Conservation (phyloP, 1,284 basidiomycete species). For the Ustilago cynodontis region DNA sequence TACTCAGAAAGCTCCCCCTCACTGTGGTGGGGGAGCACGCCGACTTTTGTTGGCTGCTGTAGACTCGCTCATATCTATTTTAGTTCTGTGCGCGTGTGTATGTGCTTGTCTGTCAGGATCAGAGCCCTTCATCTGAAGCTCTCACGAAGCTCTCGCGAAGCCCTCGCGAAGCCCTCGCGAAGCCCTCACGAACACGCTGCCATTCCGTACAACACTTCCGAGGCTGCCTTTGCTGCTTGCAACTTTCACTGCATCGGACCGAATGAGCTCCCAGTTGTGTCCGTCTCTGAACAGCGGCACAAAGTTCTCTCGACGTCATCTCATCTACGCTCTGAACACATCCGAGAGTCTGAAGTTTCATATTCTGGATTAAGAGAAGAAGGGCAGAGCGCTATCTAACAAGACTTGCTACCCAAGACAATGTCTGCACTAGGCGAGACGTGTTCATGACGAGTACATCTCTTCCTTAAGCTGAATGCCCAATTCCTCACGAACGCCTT, state of each 20-base stretch:
- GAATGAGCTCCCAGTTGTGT: not conserved
- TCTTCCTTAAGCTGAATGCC: slow-evolving; percentile 67
- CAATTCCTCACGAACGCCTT: slow-evolving; percentile 64
- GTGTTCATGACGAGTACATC: slow-evolving; percentile 54
- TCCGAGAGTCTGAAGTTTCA: not conserved
- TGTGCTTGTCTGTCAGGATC: not conserved
- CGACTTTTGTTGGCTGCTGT: not conserved
- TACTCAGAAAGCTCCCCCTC: not conserved
- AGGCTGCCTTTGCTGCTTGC: not conserved
- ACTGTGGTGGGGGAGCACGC: not conserved
- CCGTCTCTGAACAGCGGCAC: too few relatives aligned
- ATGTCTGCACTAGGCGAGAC: not conserved
- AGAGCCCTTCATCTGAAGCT: not conserved
- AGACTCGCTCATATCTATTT: not conserved
- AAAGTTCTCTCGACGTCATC: not conserved
- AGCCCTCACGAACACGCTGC: too few relatives aligned
- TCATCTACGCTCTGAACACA: not conserved
- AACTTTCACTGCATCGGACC: too few relatives aligned
- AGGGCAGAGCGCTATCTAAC: not conserved
- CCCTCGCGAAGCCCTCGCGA: too few relatives aligned
- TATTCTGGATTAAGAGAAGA: not conserved
- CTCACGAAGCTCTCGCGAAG: too few relatives aligned
- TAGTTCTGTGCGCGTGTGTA: not conserved
- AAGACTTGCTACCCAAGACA: not conserved
- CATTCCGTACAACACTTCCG: too few relatives aligned